Conservation (phyloP, 768 basidiomycete species). For the Lactarius akahatsu region DNA sequence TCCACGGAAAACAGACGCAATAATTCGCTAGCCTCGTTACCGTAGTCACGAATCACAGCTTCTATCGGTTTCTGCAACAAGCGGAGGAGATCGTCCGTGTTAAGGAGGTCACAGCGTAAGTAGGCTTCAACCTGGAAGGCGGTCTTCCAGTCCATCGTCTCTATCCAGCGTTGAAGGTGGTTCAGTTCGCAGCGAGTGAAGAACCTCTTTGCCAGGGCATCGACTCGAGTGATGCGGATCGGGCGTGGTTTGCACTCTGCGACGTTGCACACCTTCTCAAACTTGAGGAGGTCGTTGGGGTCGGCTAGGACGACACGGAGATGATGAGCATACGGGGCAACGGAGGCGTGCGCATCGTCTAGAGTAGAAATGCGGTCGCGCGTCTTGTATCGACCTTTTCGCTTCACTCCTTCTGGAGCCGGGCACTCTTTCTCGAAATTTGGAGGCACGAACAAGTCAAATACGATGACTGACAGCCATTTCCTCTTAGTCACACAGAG, state of each 20-base stretch:
- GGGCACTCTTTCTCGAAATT: slow-evolving; percentile 59
- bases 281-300: slow-evolving; percentile 48
- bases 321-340: slow-evolving; percentile 72
- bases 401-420: slow-evolving; percentile 42
- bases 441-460: slow-evolving; percentile 46
- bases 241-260: slow-evolving; percentile 44
- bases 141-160: slow-evolving; percentile 56
- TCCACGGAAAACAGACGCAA: slow-evolving; percentile 55
- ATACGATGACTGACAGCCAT: slow-evolving; percentile 15
- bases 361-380: slow-evolving; percentile 59
- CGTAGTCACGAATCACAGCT: slow-evolving; percentile 39
- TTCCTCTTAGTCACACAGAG: background rate
- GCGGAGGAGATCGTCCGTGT: slow-evolving; percentile 53
- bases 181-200: slow-evolving; percentile 51
- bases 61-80: slow-evolving; percentile 47
- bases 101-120: slow-evolving; percentile 59
- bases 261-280: slow-evolving; percentile 51
- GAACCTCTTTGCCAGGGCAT: slow-evolving; percentile 49
- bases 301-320: slow-evolving; percentile 61
- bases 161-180: slow-evolving; percentile 45
- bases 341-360: slow-evolving; percentile 53
- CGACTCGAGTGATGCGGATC: slow-evolving; percentile 39
- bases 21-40: slow-evolving; percentile 42
- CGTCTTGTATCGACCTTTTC: slow-evolving; percentile 43
- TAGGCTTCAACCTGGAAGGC: slow-evolving; percentile 78